These are phyloP conservation scores for Cinnamomum micranthum DNA, from an alignment of 164 flowering plant species.

Conservation along the genomic window DNA sequence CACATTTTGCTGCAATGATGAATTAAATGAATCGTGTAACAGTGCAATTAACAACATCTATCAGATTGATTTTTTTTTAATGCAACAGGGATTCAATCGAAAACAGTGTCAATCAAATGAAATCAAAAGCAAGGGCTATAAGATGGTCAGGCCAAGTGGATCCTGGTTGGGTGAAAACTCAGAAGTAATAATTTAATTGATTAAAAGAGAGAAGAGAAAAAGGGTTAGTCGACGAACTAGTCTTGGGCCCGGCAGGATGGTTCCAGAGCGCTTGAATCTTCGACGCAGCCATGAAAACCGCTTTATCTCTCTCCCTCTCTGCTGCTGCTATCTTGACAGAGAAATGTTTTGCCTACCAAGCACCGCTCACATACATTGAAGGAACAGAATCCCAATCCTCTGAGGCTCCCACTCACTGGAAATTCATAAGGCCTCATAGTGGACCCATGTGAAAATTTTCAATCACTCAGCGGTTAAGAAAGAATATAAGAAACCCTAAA, in stretches of 20 bases:
- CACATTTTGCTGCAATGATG: not conserved
- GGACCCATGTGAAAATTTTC: too few species aligned
- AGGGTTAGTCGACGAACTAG: constrained; percentile 31
- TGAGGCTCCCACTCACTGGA: too few species aligned
- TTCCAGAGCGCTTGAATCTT: constrained; percentile 65
- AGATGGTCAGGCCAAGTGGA: not conserved
- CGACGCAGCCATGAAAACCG: constrained; percentile 41
- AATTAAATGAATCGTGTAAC: not conserved
- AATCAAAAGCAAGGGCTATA: too few species aligned
- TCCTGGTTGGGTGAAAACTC: too few species aligned
- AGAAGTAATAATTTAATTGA: not conserved
- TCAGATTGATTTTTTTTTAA: not conserved
- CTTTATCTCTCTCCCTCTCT: constrained; percentile 1
- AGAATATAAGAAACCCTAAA: too few species aligned
- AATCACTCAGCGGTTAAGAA: too few species aligned
- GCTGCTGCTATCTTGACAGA: too few species aligned
- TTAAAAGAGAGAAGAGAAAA: not conserved
- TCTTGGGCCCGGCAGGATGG: constrained; percentile 74
- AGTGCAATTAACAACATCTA: not conserved
- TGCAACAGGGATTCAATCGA: not conserved
- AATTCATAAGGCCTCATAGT: too few species aligned
- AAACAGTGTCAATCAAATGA: not conserved
- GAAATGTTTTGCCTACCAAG: too few species aligned
- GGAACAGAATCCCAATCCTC: too few species aligned
- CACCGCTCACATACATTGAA: too few species aligned